Base-by-base conservation (phyloP, 139 green algal genomes). In the Chlamydomonas sphaeroides region DNA sequence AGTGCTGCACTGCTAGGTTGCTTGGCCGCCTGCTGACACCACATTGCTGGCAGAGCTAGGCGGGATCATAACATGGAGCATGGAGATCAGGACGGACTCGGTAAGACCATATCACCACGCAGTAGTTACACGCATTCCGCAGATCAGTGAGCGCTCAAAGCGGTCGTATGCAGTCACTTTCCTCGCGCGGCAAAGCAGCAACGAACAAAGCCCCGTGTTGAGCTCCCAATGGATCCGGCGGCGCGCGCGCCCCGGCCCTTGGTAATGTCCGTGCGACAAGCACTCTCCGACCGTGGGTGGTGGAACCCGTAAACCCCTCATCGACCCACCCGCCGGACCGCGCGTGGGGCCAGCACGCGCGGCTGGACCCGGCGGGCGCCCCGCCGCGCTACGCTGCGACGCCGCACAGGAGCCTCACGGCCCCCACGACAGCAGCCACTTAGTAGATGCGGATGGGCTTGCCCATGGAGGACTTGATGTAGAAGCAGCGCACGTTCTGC, bases 381-480 rank as follows among this genome's bases (percentile, higher is more conserved):
- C 75, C n/a, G 33, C 42, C 18, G 18, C 11, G 59, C 59, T 25
- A 11, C 56, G 25, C 56, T 7, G 25, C 56, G 7, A n/a, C 20
- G n/a, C n/a, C n/a, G n/a, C n/a, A n/a, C n/a, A 26, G 11, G n/a
- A 7, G 62, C 3, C 32, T 2, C 0, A 14, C n/a, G 62, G n/a
- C 62, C 15, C 33, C n/a, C 62, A 39, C n/a, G 5, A 14, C 62
- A 42, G 5, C 62, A 68, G 10, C 10, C 53, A 35, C 89, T 98
- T 96, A 99, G 94, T 97, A 99, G 65, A 99, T 86, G 83, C 97
- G 92, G 84, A 94, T 87, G 51, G 97, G 96, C 90, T 96, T 95
- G 86, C 97, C 97, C 97, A 99, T 99, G 88, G 91, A 95, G 80
- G 87, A 93, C 97, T 99, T 99, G 88, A 99, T 92, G 93, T 98